phyloP scores from a whole-genome alignment of 495 filamentous ascomycete species.

The Lophium mytilinum region DNA sequence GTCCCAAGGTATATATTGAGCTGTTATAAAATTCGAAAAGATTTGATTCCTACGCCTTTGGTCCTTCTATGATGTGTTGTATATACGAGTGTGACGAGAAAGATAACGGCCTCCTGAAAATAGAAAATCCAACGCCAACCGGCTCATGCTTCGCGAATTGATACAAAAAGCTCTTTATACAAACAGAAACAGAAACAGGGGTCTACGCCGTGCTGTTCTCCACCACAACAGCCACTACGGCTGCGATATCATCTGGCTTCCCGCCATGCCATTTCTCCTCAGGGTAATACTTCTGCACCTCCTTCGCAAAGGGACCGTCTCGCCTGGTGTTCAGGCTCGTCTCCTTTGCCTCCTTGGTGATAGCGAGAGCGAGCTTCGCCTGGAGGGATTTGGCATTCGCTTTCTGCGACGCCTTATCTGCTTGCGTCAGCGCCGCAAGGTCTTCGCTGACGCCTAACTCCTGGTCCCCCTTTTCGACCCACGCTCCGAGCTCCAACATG shows the following conservation, averaged over 20 bases:
- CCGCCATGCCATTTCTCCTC: conserved; percentile 77
- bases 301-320: conserved; percentile 90
- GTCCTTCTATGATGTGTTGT: too few relatives aligned
- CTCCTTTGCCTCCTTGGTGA: conserved; percentile 71
- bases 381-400: conserved; percentile 48
- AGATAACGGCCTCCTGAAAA: too few relatives aligned
- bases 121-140: too few relatives aligned
- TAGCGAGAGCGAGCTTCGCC: conserved; percentile 64
- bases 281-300: conserved; percentile 79
- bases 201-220: neutral
- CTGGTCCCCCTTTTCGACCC: conserved; percentile 47
- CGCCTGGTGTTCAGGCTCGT: conserved; percentile 69
- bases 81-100: too few relatives aligned
- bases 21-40: too few relatives aligned
- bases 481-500: conserved; percentile 67
- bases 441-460: conserved; percentile 42
- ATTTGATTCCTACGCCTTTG: too few relatives aligned
- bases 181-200: too few relatives aligned
- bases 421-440: conserved; percentile 17
- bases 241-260: conserved; percentile 87
- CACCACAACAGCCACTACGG: conserved; percentile 67
- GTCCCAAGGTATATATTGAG: too few relatives aligned
- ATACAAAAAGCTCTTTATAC: too few relatives aligned
- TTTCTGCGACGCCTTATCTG: conserved; percentile 16
- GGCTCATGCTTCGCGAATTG: too few relatives aligned